These are phyloP conservation scores for Oryza longistaminata DNA, from an alignment of 176 grass and related monocot genomes.

Conservation along the genomic window DNA sequence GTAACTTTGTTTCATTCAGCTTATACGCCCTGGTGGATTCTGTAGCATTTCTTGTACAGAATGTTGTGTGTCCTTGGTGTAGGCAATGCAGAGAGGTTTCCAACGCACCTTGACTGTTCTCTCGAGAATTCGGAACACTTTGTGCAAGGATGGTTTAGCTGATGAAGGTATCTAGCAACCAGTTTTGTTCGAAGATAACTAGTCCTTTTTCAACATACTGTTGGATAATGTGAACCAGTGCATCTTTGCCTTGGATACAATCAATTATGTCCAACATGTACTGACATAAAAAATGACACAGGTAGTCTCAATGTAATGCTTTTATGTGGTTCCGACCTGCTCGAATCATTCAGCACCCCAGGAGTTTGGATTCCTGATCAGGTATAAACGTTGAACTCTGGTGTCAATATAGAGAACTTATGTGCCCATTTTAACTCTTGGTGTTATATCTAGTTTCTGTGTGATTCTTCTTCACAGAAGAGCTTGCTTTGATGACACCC, in stretches of 20 bases:
- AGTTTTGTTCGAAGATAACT: not conserved
- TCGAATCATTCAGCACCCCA: constrained; percentile 65
- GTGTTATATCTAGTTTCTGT: not conserved
- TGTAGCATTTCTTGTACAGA: not conserved
- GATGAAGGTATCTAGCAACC: constrained; percentile 48
- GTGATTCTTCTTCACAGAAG: not conserved
- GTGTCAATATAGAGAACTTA: not conserved
- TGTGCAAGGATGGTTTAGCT: constrained; percentile 45
- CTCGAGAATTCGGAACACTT: constrained; percentile 44
- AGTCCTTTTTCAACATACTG: not conserved
- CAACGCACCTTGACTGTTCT: constrained; percentile 78
- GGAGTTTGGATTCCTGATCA: constrained; percentile 91
- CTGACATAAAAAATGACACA: not conserved
- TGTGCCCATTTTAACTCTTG: not conserved
- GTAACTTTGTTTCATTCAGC: constrained; percentile 44
- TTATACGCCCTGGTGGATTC: not conserved
- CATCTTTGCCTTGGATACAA: not conserved
- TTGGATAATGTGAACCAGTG: not conserved
- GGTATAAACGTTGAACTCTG: constrained; percentile 33
- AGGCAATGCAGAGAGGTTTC: constrained; percentile 75
- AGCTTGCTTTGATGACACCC: not conserved
- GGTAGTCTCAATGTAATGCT: constrained; percentile 71
- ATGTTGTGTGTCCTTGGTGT: constrained; percentile 5
- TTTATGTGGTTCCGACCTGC: constrained; percentile 88
- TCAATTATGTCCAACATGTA: not conserved